These are phyloP conservation scores for Diospyros lotus DNA, from an alignment of 148 eudicot genomes.

Conservation along the genomic window DNA sequence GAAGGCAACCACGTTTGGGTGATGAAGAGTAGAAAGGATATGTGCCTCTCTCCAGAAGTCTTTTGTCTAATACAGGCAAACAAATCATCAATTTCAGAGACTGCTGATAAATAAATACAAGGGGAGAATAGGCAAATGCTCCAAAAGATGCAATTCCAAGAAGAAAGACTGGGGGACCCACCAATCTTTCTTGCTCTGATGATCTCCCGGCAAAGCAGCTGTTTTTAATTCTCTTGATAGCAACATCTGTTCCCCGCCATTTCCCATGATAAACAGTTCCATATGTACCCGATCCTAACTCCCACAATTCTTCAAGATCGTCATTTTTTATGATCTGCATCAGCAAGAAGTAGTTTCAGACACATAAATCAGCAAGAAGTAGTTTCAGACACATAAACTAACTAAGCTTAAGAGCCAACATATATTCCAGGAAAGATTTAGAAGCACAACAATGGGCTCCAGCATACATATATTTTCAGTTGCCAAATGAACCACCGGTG, in stretches of 20 bases:
- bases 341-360: background rate
- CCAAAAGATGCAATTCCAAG: background rate
- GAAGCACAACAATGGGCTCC: background rate
- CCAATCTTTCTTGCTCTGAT: slow-evolving; percentile 90
- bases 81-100: slow-evolving; percentile 4
- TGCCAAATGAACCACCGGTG: background rate
- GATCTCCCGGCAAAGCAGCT: slow-evolving; percentile 91
- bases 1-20: slow-evolving; percentile 95
- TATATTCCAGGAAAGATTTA: background rate
- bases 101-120: background rate
- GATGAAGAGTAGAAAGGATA: slow-evolving; percentile 88
- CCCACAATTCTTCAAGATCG: slow-evolving; percentile 24
- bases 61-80: slow-evolving; percentile 40
- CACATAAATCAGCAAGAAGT: background rate
- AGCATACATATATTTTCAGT: background rate
- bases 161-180: slow-evolving; percentile 29
- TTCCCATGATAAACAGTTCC: slow-evolving; percentile 97
- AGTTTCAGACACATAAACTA: background rate
- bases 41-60: slow-evolving; percentile 99
- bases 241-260: slow-evolving; percentile 98
- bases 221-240: slow-evolving; percentile 88
- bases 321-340: slow-evolving; percentile 10
- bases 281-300: slow-evolving; percentile 93
- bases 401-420: background rate
- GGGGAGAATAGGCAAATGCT: background rate